phyloP scores from a whole-genome alignment of 2,329 filamentous ascomycete genomes.

The Cladosporium sphaerospermum region DNA sequence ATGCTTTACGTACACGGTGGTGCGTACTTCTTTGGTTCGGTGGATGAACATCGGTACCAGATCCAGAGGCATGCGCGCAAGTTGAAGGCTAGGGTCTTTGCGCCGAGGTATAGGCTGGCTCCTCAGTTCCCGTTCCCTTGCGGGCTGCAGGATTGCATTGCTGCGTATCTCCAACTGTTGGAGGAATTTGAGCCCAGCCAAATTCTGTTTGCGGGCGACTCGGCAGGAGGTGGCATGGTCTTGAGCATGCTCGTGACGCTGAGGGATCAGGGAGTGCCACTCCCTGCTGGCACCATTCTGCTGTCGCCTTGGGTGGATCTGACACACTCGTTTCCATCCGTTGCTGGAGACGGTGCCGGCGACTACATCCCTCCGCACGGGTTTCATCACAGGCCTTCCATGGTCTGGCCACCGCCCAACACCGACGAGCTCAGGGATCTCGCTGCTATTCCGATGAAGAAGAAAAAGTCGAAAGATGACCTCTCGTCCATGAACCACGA shows the following conservation, averaged over 20 bases:
- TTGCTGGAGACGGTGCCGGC: constrained; percentile 62
- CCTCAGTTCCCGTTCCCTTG: constrained; percentile 97
- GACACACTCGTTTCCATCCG: constrained; percentile 89
- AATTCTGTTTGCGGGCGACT: constrained; percentile 85
- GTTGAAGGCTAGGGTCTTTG: constrained; percentile 81
- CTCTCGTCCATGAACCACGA: constrained; percentile 10
- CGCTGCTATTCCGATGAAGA: constrained; percentile 18
- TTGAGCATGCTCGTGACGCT: constrained; percentile 71
- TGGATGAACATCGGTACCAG: constrained; percentile 97
- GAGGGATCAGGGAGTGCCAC: constrained; percentile 72
- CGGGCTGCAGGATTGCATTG: constrained; percentile 81
- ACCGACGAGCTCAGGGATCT: constrained; percentile 23
- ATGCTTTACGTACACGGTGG: constrained; percentile 95
- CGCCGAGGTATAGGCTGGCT: constrained; percentile 76
- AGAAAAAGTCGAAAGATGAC: constrained; percentile 14
- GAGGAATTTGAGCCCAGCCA: constrained; percentile 69
- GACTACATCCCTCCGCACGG: constrained; percentile 87
- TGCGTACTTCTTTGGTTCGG: constrained; percentile 90
- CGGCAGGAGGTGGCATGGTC: constrained; percentile 87
- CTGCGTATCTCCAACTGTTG: constrained; percentile 78
- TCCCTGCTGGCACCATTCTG: constrained; percentile 83
- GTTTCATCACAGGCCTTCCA: constrained; percentile 84
- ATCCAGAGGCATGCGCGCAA: constrained; percentile 94
- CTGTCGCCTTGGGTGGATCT: constrained; percentile 96
- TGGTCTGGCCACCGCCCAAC: constrained; percentile 79